Evolutionary conservation across 352 stramenopile genomes (phyloP).

Genomic region (Phytophthora cajani): DNA sequence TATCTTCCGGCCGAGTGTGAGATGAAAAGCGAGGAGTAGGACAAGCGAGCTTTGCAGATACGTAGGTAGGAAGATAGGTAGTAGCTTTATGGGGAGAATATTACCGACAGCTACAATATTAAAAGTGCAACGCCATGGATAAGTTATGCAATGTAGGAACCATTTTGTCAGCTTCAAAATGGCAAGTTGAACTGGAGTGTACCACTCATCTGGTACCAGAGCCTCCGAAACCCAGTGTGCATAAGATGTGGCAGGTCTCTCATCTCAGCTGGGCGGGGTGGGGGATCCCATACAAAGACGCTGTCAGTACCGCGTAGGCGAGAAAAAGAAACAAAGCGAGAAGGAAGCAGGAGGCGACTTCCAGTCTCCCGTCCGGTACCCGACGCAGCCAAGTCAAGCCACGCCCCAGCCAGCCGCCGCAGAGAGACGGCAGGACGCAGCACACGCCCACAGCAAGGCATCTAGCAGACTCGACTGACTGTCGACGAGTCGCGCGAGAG

Average conservation of each 20-base stretch:
- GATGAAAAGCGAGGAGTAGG: conserved; percentile 68
- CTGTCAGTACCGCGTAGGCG: conserved; percentile 31
- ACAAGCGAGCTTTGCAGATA: conserved; percentile 14
- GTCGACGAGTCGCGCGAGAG: conserved; percentile 1
- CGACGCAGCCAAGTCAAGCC: background rate
- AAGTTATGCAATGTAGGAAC: too few species aligned
- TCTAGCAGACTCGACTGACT: background rate
- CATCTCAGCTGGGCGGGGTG: conserved; percentile 30
- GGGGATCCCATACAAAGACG: conserved; percentile 38
- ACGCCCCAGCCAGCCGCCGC: conserved; percentile 11
- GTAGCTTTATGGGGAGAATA: conserved; percentile 33
- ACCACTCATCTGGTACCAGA: conserved; percentile 6
- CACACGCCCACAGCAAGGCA: background rate
- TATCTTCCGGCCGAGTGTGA: conserved; percentile 84
- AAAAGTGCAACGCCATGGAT: too few species aligned
- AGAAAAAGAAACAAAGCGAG: conserved; percentile 42
- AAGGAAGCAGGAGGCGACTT: conserved; percentile 35
- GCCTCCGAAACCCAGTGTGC: conserved; percentile 20
- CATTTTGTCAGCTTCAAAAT: too few species aligned
- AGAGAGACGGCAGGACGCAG: conserved; percentile 1
- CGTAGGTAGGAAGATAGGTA: conserved; percentile 6
- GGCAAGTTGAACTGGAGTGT: background rate
- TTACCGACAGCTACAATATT: background rate
- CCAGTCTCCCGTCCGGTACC: conserved; percentile 16
- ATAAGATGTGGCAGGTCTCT: conserved; percentile 27